Evolutionary conservation across 2,329 filamentous ascomycete species (phyloP).

Genomic region (Ramularia collo-cygni): DNA sequence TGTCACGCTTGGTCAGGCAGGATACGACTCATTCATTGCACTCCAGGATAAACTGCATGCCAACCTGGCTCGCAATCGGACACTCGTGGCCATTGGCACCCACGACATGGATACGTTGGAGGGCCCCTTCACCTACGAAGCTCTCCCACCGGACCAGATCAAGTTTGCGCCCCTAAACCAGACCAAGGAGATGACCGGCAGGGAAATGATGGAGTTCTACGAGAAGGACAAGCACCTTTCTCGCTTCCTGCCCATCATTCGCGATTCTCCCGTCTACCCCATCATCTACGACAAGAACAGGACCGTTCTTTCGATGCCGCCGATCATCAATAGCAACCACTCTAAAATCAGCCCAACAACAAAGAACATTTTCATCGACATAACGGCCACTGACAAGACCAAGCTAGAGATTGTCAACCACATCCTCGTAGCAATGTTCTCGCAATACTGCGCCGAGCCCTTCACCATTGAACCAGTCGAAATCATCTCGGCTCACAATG

Average conservation of each 20-base stretch:
- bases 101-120: slow-evolving; percentile 91
- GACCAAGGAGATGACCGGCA: slow-evolving; percentile 76
- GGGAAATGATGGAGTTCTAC: slow-evolving; percentile 90
- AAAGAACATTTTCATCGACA: slow-evolving; percentile 92
- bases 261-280: slow-evolving; percentile 87
- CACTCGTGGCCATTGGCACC: slow-evolving; percentile 92
- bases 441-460: slow-evolving; percentile 74
- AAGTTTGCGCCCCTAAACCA: slow-evolving; percentile 89
- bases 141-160: slow-evolving; percentile 83
- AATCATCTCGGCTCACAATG: slow-evolving; percentile 87
- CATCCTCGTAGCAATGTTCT: slow-evolving; percentile 97
- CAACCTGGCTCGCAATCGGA: slow-evolving; percentile 87
- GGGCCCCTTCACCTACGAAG: slow-evolving; percentile 95
- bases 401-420: slow-evolving; percentile 95
- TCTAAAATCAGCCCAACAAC: slow-evolving; percentile 92
- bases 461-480: slow-evolving; percentile 93
- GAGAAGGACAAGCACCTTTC: slow-evolving; percentile 88
- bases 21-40: slow-evolving; percentile 95
- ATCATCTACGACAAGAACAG: slow-evolving; percentile 88
- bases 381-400: slow-evolving; percentile 90
- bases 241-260: slow-evolving; percentile 87
- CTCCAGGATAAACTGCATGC: slow-evolving; percentile 97
- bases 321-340: slow-evolving; percentile 95
- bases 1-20: slow-evolving; percentile 82
- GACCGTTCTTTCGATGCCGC: slow-evolving; percentile 84